A percentile compares a stretch with the other conserved stretches of the same genome.
Evolutionary conservation across 1,284 basidiomycete species (phyloP).

Genomic region (Heliocybe sulcata): DNA sequence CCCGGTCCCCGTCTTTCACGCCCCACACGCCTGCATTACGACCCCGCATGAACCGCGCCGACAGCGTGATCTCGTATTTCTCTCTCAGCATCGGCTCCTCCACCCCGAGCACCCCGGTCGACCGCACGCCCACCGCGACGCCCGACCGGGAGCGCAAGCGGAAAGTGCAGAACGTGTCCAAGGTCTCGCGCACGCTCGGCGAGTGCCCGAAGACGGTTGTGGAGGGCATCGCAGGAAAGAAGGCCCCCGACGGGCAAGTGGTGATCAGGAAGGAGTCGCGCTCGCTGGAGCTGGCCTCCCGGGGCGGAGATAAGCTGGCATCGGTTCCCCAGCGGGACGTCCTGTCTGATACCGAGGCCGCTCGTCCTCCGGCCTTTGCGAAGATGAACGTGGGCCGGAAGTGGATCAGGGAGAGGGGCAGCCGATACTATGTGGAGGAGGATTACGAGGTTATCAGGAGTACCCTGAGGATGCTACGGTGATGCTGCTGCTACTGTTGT

Average conservation of each 20-base stretch:
- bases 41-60: not conserved
- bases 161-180: not conserved
- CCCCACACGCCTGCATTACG: not conserved
- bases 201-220: not conserved
- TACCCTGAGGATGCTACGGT: conserved; percentile 6
- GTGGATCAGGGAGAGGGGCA: conserved; percentile 10
- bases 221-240: not conserved
- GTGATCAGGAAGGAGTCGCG: not conserved
- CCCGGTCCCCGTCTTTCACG: not conserved
- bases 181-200: not conserved
- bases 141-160: not conserved
- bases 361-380: not conserved
- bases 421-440: conserved; percentile 10
- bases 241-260: not conserved
- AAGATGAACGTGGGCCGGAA: not conserved
- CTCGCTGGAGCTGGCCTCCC: not conserved
- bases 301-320: not conserved
- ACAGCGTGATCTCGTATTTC: not conserved
- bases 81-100: not conserved
- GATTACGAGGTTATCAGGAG: conserved; percentile 6
- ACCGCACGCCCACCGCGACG: not conserved
- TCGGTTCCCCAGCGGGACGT: not conserved
- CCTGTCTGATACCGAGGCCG: not conserved
- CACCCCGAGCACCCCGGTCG: too few relatives aligned
- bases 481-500: not conserved